Base-by-base conservation (phyloP, 805 yeast genomes). In the Candida tallmaniae region DNA sequence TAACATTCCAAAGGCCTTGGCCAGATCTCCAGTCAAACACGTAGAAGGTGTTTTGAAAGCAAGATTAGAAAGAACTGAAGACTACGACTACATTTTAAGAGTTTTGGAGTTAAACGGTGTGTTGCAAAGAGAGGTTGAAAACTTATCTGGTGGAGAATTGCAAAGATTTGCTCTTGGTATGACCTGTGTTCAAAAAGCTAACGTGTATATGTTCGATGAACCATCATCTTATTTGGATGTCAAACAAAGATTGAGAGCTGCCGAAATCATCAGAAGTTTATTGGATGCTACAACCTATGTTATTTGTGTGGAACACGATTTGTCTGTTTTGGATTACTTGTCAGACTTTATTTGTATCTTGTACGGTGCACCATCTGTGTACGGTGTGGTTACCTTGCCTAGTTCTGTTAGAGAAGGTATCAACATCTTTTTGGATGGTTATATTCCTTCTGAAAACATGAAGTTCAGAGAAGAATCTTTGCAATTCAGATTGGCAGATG, bases 191-290 rank as follows among this genome's bases (percentile, higher is more conserved):
- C 97, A 90, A 67, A 71, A 69, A 21, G 97, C 97, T 38, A 84
- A 87, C 50, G 97, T 93, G 29, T 93, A 93, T 68, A 93, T 93
- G 98, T 93, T 93, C 64, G 98, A 93, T 68, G 98, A 93, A 71
- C 98, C 98, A 30, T 89, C 97, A 13, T 93, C 98, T 8, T 93
- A 93, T 67, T 70, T 93, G 62, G 98, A 93, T 75, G 97, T 93
- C 47, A 93, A 93, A 68, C 98, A 93, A 69, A 90, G 98, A 78
- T 77, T 93, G 64, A 84, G 93, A 52, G 98, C 99, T 38, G 99
- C 98, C 39, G 80, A 78, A 61, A 83, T 87, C 56, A 93, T 93
- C 51, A 82, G 99, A 66, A 80, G 93, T 13, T 68, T 93, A 46
- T 71, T 93, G 52, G 72, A 65, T 38, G 76, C 90, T 30, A 76